Evolutionary conservation across 2,329 filamentous ascomycete species (phyloP), one percentile per base, ranked within the genome.

Genomic region (Canariomyces notabilis): DNA sequence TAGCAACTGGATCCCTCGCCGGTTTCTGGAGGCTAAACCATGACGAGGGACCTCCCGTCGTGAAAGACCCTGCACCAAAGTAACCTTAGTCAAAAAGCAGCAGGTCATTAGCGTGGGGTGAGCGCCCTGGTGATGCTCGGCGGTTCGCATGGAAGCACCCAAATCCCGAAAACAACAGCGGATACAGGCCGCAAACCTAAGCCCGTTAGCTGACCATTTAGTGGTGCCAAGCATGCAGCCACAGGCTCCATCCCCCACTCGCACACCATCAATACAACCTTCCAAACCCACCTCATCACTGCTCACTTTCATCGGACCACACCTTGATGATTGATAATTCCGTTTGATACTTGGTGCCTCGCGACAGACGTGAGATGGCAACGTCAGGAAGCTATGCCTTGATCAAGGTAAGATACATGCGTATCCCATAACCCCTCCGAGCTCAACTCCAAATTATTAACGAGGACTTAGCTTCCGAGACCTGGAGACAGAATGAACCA

Each of bases 361-460:
- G 38, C 15, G 15, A 29, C 6, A 26, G 12, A 15, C n/a, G 48
- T 34, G 44, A 46, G 39, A 44, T 44, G 36, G 41, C 44, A 26
- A 19, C 48, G 37, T 40, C 14, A 31, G 34, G 39, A 37, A 47
- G 40, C 32, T 29, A 44, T 41, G 21, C 39, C 36, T 32, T 21
- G 37, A 41, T 31, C 40, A 42, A 50, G 21, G 32, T 33, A 37
- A 47, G 44, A 44, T 50, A 47, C 48, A 50, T 36, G 43, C 29
- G 29, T 50, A 23, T 5, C 38, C 48, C 48, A 43, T 36, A 20
- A 31, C 35, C 29, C 39, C 39, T 16, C 43, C 23, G 36, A 29
- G 37, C 21, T 44, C 16, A 26, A 4, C 31, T 23, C 44, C 48
- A 47, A 50, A 34, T 50, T 44, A 42, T 29, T 39, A 33, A 50